Conservation (phyloP, 2,329 filamentous ascomycete species). For the Fusarium illudens region DNA sequence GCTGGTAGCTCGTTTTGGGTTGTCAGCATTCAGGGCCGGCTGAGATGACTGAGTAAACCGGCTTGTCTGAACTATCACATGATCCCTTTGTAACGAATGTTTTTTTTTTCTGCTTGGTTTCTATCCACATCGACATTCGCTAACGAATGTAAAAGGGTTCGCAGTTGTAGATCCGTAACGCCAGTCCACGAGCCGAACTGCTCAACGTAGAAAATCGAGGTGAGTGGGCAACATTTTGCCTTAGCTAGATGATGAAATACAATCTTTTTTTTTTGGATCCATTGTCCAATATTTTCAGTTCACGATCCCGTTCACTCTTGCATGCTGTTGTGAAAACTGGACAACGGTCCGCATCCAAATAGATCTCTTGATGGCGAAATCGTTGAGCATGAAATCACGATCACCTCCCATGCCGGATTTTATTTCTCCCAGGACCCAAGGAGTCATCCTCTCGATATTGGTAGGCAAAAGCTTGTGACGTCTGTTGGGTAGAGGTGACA, state of each 20-base stretch:
- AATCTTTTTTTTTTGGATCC: not conserved
- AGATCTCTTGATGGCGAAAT: too few relatives aligned
- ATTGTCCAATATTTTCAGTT: not conserved
- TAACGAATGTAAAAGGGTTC: slow-evolving; percentile 21
- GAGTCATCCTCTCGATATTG: not conserved
- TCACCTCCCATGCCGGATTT: not conserved
- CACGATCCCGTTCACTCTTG: not conserved
- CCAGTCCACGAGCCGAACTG: not conserved
- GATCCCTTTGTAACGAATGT: slow-evolving; percentile 5
- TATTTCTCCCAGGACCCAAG: not conserved
- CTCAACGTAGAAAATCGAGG: not conserved
- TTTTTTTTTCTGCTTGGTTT: slow-evolving; percentile 1
- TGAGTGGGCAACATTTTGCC: not conserved
- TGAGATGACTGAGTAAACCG: slow-evolving; percentile 72
- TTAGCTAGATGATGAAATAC: not conserved
- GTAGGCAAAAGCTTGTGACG: not conserved
- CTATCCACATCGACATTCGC: slow-evolving; percentile 3
- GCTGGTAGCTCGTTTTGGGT: slow-evolving; percentile 65
- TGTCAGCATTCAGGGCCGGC: slow-evolving; percentile 59
- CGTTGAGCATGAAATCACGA: not conserved
- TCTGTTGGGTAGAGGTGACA: not conserved
- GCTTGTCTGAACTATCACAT: slow-evolving; percentile 63
- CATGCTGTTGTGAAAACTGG: not conserved
- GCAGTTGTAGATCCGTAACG: not conserved
- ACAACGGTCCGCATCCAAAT: not conserved